Percentiles rank a stretch among this genome's conserved stretches.
These are phyloP conservation scores for Adenanthera pavonina DNA, from an alignment of 306 rosid genomes.

Conservation along the genomic window DNA sequence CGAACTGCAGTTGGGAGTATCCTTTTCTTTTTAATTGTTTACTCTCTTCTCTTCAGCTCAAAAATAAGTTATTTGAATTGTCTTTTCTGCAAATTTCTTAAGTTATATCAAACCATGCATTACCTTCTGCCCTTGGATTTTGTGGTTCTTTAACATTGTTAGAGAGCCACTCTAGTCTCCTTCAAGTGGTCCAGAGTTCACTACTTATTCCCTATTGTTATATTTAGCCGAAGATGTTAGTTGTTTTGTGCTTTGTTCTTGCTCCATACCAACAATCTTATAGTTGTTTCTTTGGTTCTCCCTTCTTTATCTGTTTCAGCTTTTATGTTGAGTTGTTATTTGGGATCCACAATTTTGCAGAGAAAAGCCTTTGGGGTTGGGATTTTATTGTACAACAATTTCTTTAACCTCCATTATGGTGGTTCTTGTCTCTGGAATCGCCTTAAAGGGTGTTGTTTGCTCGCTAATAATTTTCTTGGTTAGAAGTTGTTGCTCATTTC, in stretches of 20 bases:
- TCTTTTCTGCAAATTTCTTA: not conserved
- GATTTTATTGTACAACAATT: not conserved
- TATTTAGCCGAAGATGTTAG: not conserved
- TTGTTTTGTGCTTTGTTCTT: not conserved
- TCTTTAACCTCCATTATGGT: not conserved
- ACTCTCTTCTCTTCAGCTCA: conserved; percentile 13
- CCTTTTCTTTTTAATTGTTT: conserved; percentile 48
- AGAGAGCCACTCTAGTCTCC: conserved; percentile 8
- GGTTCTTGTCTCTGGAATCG: not conserved
- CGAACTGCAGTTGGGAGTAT: conserved; percentile 98
- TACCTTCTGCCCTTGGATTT: not conserved
- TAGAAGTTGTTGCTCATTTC: not conserved
- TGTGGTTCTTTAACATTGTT: conserved; percentile 15
- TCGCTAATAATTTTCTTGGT: not conserved
- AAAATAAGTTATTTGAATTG: conserved; percentile 14
- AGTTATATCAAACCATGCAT: not conserved
- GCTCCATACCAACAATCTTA: not conserved
- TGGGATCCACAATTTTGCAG: not conserved
- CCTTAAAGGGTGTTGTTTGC: conserved; percentile 3
- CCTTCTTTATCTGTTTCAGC: conserved; percentile 9
- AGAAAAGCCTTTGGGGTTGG: not conserved
- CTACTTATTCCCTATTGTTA: not conserved
- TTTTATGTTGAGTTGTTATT: conserved; percentile 28
- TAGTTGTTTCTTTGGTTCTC: not conserved
- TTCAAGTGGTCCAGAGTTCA: conserved; percentile 14